A percentile compares a stretch with the other conserved stretches of the same genome.
phyloP scores from a whole-genome alignment of 2,329 filamentous ascomycete genomes.

The Macrophomina phaseolina region DNA sequence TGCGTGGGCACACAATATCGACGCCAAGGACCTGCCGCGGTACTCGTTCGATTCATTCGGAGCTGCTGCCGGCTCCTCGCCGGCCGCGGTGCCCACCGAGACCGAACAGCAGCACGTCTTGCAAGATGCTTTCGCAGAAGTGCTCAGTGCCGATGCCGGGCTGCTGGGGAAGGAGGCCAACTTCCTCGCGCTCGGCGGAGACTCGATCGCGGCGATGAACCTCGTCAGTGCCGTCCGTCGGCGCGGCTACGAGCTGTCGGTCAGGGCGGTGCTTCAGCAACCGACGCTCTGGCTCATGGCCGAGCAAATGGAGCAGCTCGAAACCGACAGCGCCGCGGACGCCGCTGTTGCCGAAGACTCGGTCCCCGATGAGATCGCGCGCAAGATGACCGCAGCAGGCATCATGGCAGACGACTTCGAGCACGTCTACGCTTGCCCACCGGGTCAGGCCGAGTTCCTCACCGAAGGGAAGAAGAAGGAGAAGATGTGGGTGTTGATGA shows the following conservation, averaged over 20 bases:
- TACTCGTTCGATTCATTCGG: background rate
- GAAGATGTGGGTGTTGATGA: constrained; percentile 29
- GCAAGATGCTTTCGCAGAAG: background rate
- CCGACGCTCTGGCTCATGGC: background rate
- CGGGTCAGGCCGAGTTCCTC: constrained; percentile 32
- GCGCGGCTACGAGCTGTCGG: background rate
- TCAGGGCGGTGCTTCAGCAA: background rate
- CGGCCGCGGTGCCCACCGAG: too few species aligned
- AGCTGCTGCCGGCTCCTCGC: background rate
- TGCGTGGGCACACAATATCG: background rate
- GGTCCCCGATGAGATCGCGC: background rate
- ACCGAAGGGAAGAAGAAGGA: constrained; percentile 26
- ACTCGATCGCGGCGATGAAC: constrained; percentile 26
- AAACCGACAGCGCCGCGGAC: background rate
- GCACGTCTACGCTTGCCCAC: constrained; percentile 21
- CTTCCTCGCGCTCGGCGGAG: constrained; percentile 19
- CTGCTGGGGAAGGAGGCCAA: background rate
- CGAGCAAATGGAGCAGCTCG: background rate
- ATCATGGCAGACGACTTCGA: background rate
- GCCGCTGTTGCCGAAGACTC: too few species aligned
- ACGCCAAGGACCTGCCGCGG: background rate
- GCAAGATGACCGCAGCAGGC: background rate
- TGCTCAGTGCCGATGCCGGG: background rate
- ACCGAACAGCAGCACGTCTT: constrained; percentile 1
- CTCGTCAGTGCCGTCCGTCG: background rate